Percentiles rank a stretch among this genome's conserved stretches.
phyloP scores from a whole-genome alignment of 1,284 basidiomycete species.

The Laetiporus sulphureus region DNA sequence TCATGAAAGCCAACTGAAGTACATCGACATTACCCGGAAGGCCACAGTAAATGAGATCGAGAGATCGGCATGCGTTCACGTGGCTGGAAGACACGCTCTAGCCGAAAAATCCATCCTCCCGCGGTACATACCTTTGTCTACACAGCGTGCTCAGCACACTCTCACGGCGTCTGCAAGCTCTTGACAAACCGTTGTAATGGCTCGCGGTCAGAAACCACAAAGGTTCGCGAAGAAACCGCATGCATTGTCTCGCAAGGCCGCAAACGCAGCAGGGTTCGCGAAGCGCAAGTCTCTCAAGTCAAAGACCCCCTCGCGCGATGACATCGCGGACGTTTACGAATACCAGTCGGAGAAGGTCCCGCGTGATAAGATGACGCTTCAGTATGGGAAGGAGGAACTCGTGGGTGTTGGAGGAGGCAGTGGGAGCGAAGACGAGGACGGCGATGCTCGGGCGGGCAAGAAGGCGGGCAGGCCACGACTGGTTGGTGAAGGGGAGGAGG shows the following conservation, averaged over 20 bases:
- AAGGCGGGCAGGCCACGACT: slow-evolving; percentile 41
- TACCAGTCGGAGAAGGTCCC: slow-evolving; percentile 49
- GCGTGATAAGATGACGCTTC: slow-evolving; percentile 46
- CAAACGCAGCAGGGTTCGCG: slow-evolving; percentile 45
- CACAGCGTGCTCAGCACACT: no score
- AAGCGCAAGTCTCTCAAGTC: slow-evolving; percentile 43
- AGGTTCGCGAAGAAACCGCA: slow-evolving; percentile 5
- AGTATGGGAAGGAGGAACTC: slow-evolving; percentile 53
- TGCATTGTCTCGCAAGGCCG: slow-evolving; percentile 16
- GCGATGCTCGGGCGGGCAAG: slow-evolving; percentile 23
- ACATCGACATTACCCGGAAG: no score
- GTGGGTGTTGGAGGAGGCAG: slow-evolving; percentile 33
- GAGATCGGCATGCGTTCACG: no score
- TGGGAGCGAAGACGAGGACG: slow-evolving; percentile 29
- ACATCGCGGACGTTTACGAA: slow-evolving; percentile 51
- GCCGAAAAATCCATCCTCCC: no score
- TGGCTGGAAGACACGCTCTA: no score
- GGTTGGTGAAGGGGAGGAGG: slow-evolving; percentile 53
- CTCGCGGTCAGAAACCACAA: slow-evolving; percentile 2
- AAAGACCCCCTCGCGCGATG: slow-evolving; percentile 23
- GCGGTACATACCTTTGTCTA: no score
- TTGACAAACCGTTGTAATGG: slow-evolving; percentile 5
- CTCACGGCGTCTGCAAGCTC: no score
- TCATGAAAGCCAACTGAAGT: no score
- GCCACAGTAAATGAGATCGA: no score